Percentiles rank a stretch among this genome's conserved stretches.
Evolutionary conservation across 2,329 filamentous ascomycete genomes (phyloP).

Genomic region (Monilinia fructicola): DNA sequence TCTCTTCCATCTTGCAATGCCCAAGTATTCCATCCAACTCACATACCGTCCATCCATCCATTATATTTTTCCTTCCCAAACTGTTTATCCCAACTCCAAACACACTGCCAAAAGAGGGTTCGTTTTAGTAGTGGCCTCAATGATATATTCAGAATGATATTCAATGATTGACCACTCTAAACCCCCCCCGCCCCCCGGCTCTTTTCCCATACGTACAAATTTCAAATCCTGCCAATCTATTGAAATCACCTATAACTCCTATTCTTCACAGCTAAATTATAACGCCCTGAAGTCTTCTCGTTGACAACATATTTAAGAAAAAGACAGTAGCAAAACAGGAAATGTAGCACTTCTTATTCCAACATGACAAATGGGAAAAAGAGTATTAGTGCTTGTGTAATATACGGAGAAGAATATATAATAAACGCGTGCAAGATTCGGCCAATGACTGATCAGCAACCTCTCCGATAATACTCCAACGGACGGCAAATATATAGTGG

Average conservation of each 20-base stretch:
- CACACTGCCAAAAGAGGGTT: constrained; percentile 3
- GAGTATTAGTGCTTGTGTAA: constrained; percentile 1
- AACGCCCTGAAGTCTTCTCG: not conserved
- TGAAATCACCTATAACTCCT: constrained; percentile 6
- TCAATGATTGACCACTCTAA: constrained; percentile 16
- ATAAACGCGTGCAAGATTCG: not conserved
- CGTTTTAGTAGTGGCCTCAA: constrained; percentile 9
- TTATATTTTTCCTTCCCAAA: constrained; percentile 8
- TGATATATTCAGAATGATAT: constrained; percentile 18
- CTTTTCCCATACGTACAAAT: constrained; percentile 4
- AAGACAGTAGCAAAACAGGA: constrained; percentile 9
- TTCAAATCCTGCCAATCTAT: constrained; percentile 15
- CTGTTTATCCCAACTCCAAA: constrained; percentile 12
- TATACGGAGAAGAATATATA: not conserved
- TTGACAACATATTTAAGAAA: not conserved
- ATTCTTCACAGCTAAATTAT: constrained; percentile 1
- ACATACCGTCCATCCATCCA: constrained; percentile 1
- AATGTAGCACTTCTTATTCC: not conserved
- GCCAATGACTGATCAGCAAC: not conserved
- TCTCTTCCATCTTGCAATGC: constrained; percentile 16
- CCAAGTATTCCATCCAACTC: constrained; percentile 8
- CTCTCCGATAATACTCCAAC: not conserved
- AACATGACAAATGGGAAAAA: constrained; percentile 4
- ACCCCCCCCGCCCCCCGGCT: not conserved
- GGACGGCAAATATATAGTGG: not conserved